Base-by-base conservation (phyloP, 2,329 filamentous ascomycete genomes). In the Apiospora phragmitis region DNA sequence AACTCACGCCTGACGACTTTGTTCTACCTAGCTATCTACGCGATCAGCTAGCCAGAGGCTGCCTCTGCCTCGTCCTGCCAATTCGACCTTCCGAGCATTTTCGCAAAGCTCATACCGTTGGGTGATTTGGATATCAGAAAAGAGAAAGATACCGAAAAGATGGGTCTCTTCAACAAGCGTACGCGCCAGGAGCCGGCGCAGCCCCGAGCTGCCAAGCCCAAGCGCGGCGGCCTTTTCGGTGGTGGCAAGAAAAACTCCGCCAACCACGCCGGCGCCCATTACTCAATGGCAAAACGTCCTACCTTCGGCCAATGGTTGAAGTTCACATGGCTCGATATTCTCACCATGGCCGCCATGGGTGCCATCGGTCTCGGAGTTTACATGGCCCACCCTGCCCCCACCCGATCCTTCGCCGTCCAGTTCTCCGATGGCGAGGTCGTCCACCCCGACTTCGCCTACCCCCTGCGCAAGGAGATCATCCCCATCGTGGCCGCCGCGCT, bases 401-500 rank as follows among this genome's bases (percentile, higher is more conserved):
- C 86, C 8, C 86, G 91, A n/a, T 92, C 90, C 12, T 94, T 94
- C 78, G 87, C 92, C 45, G 86, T 94, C 55, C 87, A 85, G 65
- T 93, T 92, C 76, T 80, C 84, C 41, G 88, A 93, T 74, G 90
- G 90, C 71, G 88, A 93, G 76, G 84, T 94, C 55, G 90, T 94
- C 65, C 88, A 90, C 74, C 92, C 92, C 0, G 78, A 93, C 71
- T 93, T 93, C 74, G 91, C 90, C 38, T 93, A 93, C 77, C 91
- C 92, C 0, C 80, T 92, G 32, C 89, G 92, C 72, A 88, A 91
- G 62, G 90, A 93, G 75, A 91, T 93, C 76, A 80, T 94, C 8
- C 91, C 92, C 32, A 93, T 92, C 76, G 93, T 89, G 89, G 84
- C 88, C 1, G 91, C 91, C 12, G 92, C 91, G 1, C 80, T 94